Evolutionary conservation across 768 basidiomycete genomes (phyloP).

Genomic region (Termitomyces sp.): DNA sequence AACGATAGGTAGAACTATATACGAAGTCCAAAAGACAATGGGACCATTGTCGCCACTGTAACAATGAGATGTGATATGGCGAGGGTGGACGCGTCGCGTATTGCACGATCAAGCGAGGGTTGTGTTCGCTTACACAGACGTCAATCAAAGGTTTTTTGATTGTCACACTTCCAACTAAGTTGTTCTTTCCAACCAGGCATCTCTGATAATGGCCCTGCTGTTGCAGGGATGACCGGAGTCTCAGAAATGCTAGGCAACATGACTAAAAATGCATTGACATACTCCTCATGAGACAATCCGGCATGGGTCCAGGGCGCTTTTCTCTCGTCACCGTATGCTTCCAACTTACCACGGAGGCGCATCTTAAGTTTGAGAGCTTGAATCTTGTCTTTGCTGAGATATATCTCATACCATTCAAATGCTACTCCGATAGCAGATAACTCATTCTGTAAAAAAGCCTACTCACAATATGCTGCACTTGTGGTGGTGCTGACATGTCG

Average conservation of each 20-base stretch:
- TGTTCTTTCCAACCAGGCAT: not conserved
- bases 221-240: not conserved
- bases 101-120: no score
- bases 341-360: not conserved
- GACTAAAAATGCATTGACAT: not conserved
- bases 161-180: no score
- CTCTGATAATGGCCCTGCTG: not conserved
- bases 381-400: not conserved
- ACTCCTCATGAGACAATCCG: not conserved
- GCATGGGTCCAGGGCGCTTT: not conserved
- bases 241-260: not conserved
- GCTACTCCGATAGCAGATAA: not conserved
- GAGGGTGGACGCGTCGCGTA: no score
- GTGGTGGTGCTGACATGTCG: not conserved
- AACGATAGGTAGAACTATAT: no score
- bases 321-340: not conserved
- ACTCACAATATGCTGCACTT: not conserved
- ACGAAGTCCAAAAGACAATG: no score
- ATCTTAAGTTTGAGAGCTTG: not conserved
- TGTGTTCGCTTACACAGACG: no score
- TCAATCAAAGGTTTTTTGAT: no score
- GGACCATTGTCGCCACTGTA: no score
- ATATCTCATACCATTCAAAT: constrained; percentile 2
- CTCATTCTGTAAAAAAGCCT: no score
- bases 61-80: no score